Evolutionary conservation across 2,329 filamentous ascomycete species (phyloP).

Genomic region (Tricladium varicosporioides): DNA sequence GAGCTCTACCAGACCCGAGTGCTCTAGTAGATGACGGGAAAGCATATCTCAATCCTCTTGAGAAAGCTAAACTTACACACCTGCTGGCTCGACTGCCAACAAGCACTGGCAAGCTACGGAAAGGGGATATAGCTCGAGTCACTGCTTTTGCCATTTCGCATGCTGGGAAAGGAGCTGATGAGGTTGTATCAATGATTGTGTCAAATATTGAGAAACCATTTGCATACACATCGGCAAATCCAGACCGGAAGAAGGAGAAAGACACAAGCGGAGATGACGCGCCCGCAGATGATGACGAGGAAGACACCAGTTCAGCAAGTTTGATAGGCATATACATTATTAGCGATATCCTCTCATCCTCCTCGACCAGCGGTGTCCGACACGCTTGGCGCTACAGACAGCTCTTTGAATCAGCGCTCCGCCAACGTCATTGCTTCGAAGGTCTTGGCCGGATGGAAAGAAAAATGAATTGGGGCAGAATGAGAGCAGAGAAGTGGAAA

Average conservation of each 20-base stretch:
- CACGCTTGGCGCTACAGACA: constrained; percentile 69
- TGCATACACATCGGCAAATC: constrained; percentile 68
- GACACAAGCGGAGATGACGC: constrained; percentile 38
- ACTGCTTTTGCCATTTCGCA: constrained; percentile 89
- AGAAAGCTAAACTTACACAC: constrained; percentile 81
- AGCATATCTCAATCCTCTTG: constrained; percentile 73
- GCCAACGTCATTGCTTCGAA: constrained; percentile 59
- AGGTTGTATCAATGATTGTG: constrained; percentile 86
- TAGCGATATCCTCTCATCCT: constrained; percentile 65
- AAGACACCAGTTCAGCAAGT: constrained; percentile 69
- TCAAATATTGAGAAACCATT: constrained; percentile 79
- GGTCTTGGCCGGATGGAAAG: constrained; percentile 61
- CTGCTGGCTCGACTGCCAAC: constrained; percentile 80
- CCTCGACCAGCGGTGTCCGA: constrained; percentile 59
- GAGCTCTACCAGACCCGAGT: constrained; percentile 39
- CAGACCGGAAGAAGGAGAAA: constrained; percentile 44
- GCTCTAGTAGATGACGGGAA: constrained; percentile 32
- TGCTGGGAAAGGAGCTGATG: constrained; percentile 78
- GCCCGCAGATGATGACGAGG: constrained; percentile 41
- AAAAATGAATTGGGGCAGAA: constrained; percentile 62
- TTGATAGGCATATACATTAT: constrained; percentile 80
- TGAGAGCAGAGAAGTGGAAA: constrained; percentile 66
- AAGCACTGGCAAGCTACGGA: constrained; percentile 69
- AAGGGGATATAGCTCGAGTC: constrained; percentile 81
- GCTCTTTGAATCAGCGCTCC: constrained; percentile 61